phyloP scores from a whole-genome alignment of 371 early-diverging fungal genomes.

The Chytridiales sp. region DNA sequence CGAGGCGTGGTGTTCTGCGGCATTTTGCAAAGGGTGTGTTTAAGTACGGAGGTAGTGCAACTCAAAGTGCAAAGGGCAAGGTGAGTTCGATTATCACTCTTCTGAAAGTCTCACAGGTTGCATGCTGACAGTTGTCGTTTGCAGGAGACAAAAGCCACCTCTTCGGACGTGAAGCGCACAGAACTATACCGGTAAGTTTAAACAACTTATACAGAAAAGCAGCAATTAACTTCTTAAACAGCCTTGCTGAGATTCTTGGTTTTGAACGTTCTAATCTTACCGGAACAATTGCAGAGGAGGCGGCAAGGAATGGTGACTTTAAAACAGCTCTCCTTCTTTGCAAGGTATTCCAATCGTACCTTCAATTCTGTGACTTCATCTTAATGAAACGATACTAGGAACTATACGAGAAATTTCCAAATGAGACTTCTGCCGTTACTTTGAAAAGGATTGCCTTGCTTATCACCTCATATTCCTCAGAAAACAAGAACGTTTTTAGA shows the following conservation, averaged over 20 bases:
- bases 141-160: background rate
- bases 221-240: too few species aligned
- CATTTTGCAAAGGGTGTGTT: slow-evolving; percentile 35
- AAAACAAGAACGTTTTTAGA: slow-evolving; percentile 28
- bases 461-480: slow-evolving; percentile 25
- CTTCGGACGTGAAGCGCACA: slow-evolving; percentile 7
- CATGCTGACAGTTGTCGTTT: background rate
- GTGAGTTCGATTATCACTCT: too few species aligned
- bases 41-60: slow-evolving; percentile 23
- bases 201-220: too few species aligned
- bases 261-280: slow-evolving; percentile 31
- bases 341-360: slow-evolving; percentile 21
- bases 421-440: slow-evolving; percentile 24
- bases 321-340: slow-evolving; percentile 34
- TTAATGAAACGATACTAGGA: slow-evolving; percentile 31
- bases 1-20: slow-evolving; percentile 17
- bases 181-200: slow-evolving; percentile 8
- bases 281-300: slow-evolving; percentile 42
- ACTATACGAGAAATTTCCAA: slow-evolving; percentile 36
- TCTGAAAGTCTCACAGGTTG: too few species aligned
- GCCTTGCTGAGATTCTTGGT: slow-evolving; percentile 39
- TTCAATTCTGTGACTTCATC: background rate
- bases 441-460: slow-evolving; percentile 33
- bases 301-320: slow-evolving; percentile 40
- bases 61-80: slow-evolving; percentile 15